Conservation (phyloP, 2,329 filamentous ascomycete species). For the Aphanocladium album region DNA sequence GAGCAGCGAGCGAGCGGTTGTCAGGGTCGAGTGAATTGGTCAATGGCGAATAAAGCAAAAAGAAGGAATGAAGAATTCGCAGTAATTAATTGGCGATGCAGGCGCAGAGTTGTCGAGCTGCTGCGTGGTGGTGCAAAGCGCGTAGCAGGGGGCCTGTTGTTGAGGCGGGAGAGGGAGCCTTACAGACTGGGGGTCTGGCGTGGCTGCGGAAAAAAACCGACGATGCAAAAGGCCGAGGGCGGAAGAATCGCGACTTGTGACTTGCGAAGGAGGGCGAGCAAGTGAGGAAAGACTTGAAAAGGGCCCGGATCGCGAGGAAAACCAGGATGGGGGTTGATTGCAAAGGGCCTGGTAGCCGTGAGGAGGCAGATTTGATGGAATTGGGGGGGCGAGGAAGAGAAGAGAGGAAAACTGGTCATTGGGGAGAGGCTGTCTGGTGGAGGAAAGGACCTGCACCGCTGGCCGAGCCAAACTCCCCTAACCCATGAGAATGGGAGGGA, state of each 20-base stretch:
- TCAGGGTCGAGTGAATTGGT: background rate
- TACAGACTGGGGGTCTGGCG: background rate
- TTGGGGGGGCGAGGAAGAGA: conserved; percentile 30
- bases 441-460: conserved; percentile 34
- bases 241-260: conserved; percentile 7
- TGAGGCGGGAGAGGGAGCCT: conserved; percentile 10
- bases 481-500: conserved; percentile 38
- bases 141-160: background rate
- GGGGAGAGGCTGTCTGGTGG: conserved; percentile 35
- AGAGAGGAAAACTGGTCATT: conserved; percentile 32
- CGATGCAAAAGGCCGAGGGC: conserved; percentile 2
- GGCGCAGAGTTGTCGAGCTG: background rate
- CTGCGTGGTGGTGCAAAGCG: background rate
- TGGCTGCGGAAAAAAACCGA: conserved; percentile 1
- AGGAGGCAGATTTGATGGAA: conserved; percentile 18
- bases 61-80: background rate
- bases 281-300: too few relatives aligned
- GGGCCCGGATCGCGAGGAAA: background rate
- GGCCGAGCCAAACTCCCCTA: conserved; percentile 36
- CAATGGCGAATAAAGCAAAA: background rate
- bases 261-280: too few relatives aligned
- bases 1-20: background rate
- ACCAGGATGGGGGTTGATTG: background rate
- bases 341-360: conserved; percentile 11
- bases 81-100: background rate